These are phyloP conservation scores for Agaricus sinodeliciosus DNA, from an alignment of 768 basidiomycete genomes.

Conservation along the genomic window DNA sequence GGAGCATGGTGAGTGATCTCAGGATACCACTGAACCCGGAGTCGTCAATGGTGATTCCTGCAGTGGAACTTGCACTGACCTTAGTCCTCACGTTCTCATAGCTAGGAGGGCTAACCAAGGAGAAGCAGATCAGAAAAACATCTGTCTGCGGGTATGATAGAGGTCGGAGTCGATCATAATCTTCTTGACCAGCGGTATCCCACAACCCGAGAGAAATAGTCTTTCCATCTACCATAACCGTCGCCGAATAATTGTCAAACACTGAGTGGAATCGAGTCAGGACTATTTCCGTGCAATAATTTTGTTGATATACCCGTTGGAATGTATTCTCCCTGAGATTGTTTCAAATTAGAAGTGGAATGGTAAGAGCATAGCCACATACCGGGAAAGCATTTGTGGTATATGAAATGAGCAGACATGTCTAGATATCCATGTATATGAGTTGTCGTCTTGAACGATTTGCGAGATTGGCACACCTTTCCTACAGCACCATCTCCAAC, in stretches of 20 bases:
- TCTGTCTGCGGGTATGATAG: conserved; percentile 99
- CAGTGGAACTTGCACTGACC: conserved; percentile 37
- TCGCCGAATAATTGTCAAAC: conserved; percentile 98
- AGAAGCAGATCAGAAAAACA: conserved; percentile 99
- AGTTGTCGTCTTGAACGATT: conserved; percentile 3
- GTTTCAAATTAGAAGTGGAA: conserved; percentile 14
- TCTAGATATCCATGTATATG: conserved; percentile 43
- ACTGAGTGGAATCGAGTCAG: conserved; percentile 38
- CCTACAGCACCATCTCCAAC: conserved; percentile 99
- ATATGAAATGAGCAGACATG: conserved; percentile 98
- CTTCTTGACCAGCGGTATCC: conserved; percentile 99
- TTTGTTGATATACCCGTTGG: conserved; percentile 63
- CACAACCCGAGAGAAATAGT: conserved; percentile 97
- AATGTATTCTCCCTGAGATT: conserved; percentile 79
- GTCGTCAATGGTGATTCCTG: conserved; percentile 8
- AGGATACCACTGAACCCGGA: conserved; percentile 72
- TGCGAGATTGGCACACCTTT: conserved; percentile 54
- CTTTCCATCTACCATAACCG: conserved; percentile 98
- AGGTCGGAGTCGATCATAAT: conserved; percentile 96
- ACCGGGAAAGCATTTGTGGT: conserved; percentile 98
- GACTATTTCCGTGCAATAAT: conserved; percentile 6
- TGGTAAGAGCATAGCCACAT: conserved; percentile 26
- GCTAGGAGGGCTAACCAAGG: conserved; percentile 93
- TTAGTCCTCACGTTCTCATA: conserved; percentile 99
- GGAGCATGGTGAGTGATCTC: conserved; percentile 98